Evolutionary conservation across 179 eudicot species (phyloP), one percentile per base, ranked within the genome.

Genomic region (Gypsophila paniculata): DNA sequence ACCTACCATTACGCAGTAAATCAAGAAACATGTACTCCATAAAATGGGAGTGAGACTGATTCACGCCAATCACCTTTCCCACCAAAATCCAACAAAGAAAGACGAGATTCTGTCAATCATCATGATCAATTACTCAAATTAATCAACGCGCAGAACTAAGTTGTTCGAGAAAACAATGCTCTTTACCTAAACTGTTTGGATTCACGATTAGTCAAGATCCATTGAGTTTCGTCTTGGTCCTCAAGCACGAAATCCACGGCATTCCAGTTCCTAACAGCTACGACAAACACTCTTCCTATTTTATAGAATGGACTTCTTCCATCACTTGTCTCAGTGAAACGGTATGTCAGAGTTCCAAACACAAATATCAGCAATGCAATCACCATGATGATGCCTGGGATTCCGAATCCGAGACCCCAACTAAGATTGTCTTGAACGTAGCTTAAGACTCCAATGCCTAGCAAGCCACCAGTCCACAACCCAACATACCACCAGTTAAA

Each of bases 361-460:
- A 82, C 81, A 66, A 88, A 90, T 12, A 86, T 17, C 2, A 82
- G 48, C 18, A 86, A 74, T 12, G 86, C 83, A 65, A 88, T 12
- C 59, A 69, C 78, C 90, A 86, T 83, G 34, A 76, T 60, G 26
- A 85, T 54, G 60, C 87, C 77, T 1, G 93, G 91, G 61, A 88
- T 86, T 19, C 91, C 93, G 71, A 88, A 86, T 72, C 93, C 96
- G 29, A 90, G 86, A 64, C 71, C 87, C 96, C 93, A 90, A 71
- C 79, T 81, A 70, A 86, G 77, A 61, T 86, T 82, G n/a, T 86
- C 91, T 63, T 88, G 88, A 39, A 88, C 77, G 77, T 90, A 88
- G 72, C 60, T 88, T 61, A 88, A 21, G 18, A 82, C 53, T 34
- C 54, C 75, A 14, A 83, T 69, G 1, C 88, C 63, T 4, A 75